Evolutionary conservation across 2,329 filamentous ascomycete genomes (phyloP).

Genomic region (Fusarium sambucinum): DNA sequence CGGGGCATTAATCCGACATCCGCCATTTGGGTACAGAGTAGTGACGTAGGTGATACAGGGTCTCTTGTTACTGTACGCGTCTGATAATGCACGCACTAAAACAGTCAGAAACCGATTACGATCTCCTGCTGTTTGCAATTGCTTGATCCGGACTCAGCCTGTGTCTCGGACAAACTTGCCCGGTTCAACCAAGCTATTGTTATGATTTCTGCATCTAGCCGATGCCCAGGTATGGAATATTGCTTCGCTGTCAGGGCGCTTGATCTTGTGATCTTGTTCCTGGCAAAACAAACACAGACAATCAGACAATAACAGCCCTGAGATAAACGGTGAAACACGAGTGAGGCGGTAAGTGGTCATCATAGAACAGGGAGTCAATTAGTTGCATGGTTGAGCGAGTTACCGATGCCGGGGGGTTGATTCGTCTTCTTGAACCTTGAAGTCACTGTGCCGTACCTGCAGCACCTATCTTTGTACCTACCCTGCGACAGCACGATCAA

Average conservation of each 20-base stretch:
- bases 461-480: neutral
- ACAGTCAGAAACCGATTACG: conserved; percentile 26
- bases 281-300: conserved; percentile 1
- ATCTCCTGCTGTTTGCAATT: conserved; percentile 6
- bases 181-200: neutral
- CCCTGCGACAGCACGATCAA: neutral
- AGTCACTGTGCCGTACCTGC: neutral
- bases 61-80: conserved; percentile 22
- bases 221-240: neutral
- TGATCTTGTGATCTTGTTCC: neutral
- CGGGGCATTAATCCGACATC: conserved; percentile 5
- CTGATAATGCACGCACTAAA: conserved; percentile 41
- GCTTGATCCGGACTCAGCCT: conserved; percentile 1
- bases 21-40: conserved; percentile 10
- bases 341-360: conserved; percentile 17
- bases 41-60: conserved; percentile 33
- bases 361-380: conserved; percentile 5
- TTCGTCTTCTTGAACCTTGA: neutral
- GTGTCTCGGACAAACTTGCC: conserved; percentile 11
- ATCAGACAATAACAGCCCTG: conserved; percentile 3
- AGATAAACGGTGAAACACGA: conserved; percentile 32
- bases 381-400: conserved; percentile 3
- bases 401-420: neutral
- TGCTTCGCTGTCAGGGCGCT: neutral
- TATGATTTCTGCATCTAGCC: neutral